phyloP scores from a whole-genome alignment of 2,329 filamentous ascomycete species.

The Fusarium sp. region DNA sequence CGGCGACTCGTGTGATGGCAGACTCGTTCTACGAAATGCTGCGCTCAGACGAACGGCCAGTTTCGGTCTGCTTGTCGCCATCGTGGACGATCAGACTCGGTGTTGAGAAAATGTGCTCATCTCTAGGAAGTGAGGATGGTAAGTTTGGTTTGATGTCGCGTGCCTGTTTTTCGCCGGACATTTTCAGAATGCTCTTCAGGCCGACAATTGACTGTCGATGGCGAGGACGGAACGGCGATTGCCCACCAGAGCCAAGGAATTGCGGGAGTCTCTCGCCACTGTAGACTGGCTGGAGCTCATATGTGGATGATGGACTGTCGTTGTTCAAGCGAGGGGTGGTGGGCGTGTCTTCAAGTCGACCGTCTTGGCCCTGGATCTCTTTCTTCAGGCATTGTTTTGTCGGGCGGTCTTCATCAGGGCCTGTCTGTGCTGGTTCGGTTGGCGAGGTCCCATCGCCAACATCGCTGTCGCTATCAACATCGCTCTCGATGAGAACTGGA shows the following conservation, averaged over 20 bases:
- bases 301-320: background rate
- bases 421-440: background rate
- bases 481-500: background rate
- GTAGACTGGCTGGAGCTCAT: constrained; percentile 35
- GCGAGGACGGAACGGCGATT: constrained; percentile 30
- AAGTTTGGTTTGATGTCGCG: background rate
- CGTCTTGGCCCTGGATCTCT: background rate
- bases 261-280: constrained; percentile 23
- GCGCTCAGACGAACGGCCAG: constrained; percentile 6
- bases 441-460: constrained; percentile 8
- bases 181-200: constrained; percentile 41
- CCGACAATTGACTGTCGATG: constrained; percentile 33
- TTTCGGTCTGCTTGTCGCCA: constrained; percentile 27
- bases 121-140: constrained; percentile 12
- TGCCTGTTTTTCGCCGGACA: background rate
- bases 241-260: constrained; percentile 2
- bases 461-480: constrained; percentile 1
- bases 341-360: background rate
- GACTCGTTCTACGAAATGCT: constrained; percentile 12
- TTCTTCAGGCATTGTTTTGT: constrained; percentile 5
- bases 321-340: background rate
- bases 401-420: background rate
- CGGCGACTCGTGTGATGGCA: background rate
- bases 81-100: constrained; percentile 31
- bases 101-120: constrained; percentile 15